Percentiles rank a stretch among this genome's conserved stretches.
phyloP scores from a whole-genome alignment of 768 basidiomycete genomes.

The Cubamyces lactineus region DNA sequence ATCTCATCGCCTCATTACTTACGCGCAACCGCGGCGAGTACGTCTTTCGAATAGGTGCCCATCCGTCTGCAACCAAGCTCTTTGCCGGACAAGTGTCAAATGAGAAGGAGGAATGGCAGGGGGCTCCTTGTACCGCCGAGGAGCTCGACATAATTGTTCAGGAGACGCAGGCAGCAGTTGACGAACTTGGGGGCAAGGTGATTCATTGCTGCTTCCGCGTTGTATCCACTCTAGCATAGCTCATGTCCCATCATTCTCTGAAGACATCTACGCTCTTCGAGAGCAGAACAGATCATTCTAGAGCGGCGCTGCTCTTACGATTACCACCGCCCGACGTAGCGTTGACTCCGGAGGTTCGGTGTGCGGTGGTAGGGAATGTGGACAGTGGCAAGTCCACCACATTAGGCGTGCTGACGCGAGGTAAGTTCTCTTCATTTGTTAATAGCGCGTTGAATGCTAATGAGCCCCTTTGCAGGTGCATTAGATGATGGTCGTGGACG shows the following conservation, averaged over 20 bases:
- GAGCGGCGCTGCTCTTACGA: constrained; percentile 65
- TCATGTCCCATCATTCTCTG: not conserved
- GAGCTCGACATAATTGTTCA: constrained; percentile 54
- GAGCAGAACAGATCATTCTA: constrained; percentile 48
- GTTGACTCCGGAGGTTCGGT: constrained; percentile 87
- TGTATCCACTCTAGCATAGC: not conserved
- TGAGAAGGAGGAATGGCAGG: constrained; percentile 57
- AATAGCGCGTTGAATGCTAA: not conserved
- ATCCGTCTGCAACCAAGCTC: constrained; percentile 59
- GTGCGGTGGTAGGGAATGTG: constrained; percentile 95
- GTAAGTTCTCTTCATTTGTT: constrained; percentile 39
- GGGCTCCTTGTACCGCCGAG: constrained; percentile 50
- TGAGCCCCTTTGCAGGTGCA: constrained; percentile 47
- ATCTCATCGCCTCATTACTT: constrained; percentile 64
- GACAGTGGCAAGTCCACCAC: constrained; percentile 95
- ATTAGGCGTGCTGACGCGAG: constrained; percentile 92
- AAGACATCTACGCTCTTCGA: constrained; percentile 64
- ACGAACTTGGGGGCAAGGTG: constrained; percentile 84
- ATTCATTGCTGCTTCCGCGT: not conserved
- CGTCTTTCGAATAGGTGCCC: constrained; percentile 71
- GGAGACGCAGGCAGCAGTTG: constrained; percentile 53
- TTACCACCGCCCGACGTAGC: constrained; percentile 78
- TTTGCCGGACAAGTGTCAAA: constrained; percentile 54
- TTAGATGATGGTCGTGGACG: constrained; percentile 82
- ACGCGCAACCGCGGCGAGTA: constrained; percentile 75